Base-by-base conservation (phyloP, 345 rosid species). In the Clarkia xantiana region DNA sequence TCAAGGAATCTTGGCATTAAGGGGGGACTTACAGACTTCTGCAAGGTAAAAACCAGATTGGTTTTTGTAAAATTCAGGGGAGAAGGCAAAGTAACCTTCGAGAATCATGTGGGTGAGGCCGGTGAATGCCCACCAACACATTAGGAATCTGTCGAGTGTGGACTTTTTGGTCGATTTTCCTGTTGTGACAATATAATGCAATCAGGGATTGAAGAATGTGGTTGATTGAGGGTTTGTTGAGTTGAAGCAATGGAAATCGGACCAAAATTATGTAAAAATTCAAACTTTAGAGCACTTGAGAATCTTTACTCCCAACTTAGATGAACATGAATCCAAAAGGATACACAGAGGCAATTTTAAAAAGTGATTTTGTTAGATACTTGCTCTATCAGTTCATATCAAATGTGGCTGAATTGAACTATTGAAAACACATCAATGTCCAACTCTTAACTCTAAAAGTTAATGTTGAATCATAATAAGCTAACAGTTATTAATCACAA, bases 121-220 rank as follows among this genome's bases (percentile, higher is more conserved):
- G 8, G 96, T 81, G 80, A 84, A 91, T 40, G 85, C 79, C 96
- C 96, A 86, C 98, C 98, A 86, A 69, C 96, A 91, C 94, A 91
- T 83, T 0, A 91, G 62, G 67, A 76, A 58, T 59, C 81, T 81
- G 47, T 91, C 86, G 19, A 71, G 47, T 49, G 63, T 75, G 1
- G 72, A 42, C 49, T 55, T 54, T 67, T 66, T 83, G 15, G 58
- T 49, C 16, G 63, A 55, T 41, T 64, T 46, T 46, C 87, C 87
- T 77, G 76, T 44, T 20, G 51, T 15, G 47, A 41, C 3, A 22
- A 22, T 2, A 18, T 53, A 57, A 42, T 40, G 49, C n/a, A 10
- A 10, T 42, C 2, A 14, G 3, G 4, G 12, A 57, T 38, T 12
- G 41, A 29, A 15, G 20, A 19, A 17, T 58, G 57, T 38, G 42